Evolutionary conservation across 176 grass and related monocot genomes (phyloP).

Genomic region (Miscanthus lutarioriparius): DNA sequence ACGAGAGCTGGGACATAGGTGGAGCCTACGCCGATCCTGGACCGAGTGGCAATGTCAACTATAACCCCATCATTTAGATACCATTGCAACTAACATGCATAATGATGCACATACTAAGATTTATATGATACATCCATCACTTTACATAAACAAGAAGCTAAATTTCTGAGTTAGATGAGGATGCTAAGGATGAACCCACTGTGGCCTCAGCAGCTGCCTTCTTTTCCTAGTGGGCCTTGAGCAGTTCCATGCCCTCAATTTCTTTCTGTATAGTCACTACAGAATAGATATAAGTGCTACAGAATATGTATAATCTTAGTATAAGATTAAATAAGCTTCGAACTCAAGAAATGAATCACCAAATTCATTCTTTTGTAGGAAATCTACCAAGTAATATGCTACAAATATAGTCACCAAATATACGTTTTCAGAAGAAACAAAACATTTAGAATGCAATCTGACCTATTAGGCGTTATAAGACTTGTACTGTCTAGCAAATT

Average conservation of each 20-base stretch:
- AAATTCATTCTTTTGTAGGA: background rate
- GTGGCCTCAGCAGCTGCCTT: slow-evolving; percentile 53
- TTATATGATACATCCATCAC: too few species aligned
- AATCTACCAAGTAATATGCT: background rate
- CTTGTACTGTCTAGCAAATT: slow-evolving; percentile 53
- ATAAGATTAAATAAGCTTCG: slow-evolving; percentile 19
- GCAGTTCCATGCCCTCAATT: slow-evolving; percentile 57
- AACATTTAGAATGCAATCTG: slow-evolving; percentile 2
- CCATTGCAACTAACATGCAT: too few species aligned
- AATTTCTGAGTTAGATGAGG: too few species aligned
- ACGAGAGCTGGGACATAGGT: too few species aligned
- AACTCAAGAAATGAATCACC: slow-evolving; percentile 12
- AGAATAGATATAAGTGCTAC: slow-evolving; percentile 6
- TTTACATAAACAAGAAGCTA: too few species aligned
- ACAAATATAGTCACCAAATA: background rate
- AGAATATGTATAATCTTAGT: slow-evolving; percentile 8
- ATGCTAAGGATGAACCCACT: too few species aligned
- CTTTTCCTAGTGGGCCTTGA: slow-evolving; percentile 56
- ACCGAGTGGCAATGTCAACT: too few species aligned
- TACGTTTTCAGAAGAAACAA: slow-evolving; percentile 9
- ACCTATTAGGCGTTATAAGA: slow-evolving; percentile 67
- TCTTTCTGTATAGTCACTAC: slow-evolving; percentile 65
- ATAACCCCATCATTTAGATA: too few species aligned
- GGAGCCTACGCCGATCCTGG: too few species aligned
- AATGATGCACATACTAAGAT: too few species aligned